A percentile compares a stretch with the other conserved stretches of the same genome.
Evolutionary conservation across 768 basidiomycete genomes (phyloP).

Genomic region (Pleurotus tuoliensis): DNA sequence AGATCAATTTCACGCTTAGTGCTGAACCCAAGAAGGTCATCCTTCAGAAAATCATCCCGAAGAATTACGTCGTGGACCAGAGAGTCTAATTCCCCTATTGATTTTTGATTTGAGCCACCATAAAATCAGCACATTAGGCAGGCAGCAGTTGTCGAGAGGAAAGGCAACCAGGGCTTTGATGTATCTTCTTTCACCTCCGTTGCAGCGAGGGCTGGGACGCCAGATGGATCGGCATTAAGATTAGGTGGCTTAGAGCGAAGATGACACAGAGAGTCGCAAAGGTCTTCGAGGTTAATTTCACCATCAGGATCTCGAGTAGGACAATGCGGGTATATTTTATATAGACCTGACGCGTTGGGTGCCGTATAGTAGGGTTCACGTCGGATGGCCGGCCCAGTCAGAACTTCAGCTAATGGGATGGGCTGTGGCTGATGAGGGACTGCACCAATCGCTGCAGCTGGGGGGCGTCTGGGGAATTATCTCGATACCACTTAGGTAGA

Average conservation of each 20-base stretch:
- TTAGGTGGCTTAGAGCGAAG: neutral
- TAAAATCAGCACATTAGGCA: constrained; percentile 22
- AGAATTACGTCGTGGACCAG: constrained; percentile 23
- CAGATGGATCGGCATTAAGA: no score
- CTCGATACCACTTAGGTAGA: no score
- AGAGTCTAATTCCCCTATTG: constrained; percentile 15
- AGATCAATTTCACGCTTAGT: constrained; percentile 10
- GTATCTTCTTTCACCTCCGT: neutral
- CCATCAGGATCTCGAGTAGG: constrained; percentile 4
- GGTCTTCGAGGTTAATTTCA: neutral
- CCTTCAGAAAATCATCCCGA: constrained; percentile 16
- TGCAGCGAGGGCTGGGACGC: neutral
- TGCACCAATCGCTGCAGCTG: no score
- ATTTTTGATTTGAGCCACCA: constrained; percentile 12
- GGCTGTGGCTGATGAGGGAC: no score
- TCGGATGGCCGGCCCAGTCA: no score
- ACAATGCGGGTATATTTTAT: neutral
- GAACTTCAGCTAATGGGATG: no score
- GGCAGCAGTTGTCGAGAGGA: neutral
- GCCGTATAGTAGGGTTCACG: neutral
- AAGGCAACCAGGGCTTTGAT: constrained; percentile 3
- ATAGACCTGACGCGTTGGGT: neutral
- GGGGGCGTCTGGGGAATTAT: no score
- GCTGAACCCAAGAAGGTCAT: constrained; percentile 18
- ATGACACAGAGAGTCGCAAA: neutral